phyloP scores from a whole-genome alignment of 495 filamentous ascomycete species.

The Aspergillus incahuasiensis region DNA sequence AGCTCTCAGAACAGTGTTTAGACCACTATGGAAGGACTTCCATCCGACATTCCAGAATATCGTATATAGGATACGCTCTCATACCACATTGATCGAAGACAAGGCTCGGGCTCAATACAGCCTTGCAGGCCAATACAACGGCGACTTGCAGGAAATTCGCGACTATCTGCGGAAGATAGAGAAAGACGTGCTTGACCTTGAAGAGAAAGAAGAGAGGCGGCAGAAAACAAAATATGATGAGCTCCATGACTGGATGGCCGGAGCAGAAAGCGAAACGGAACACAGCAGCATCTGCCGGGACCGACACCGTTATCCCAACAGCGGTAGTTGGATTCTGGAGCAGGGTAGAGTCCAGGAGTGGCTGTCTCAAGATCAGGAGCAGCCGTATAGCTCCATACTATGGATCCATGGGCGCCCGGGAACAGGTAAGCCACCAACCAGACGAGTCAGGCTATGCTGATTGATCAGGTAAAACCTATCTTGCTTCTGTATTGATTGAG shows the following conservation, averaged over 20 bases:
- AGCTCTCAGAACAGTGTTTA: constrained; percentile 3
- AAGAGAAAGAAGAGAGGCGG: not conserved
- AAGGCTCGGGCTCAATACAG: not conserved
- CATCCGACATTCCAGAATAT: constrained; percentile 2
- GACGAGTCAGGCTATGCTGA: not conserved
- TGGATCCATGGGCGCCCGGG: constrained; percentile 11
- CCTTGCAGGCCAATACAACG: not conserved
- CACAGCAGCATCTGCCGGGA: constrained; percentile 5
- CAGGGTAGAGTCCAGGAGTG: constrained; percentile 3
- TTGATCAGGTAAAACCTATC: constrained; percentile 5
- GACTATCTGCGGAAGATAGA: not conserved
- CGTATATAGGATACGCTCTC: not conserved
- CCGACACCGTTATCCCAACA: not conserved
- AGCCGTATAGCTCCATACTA: not conserved
- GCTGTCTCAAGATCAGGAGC: constrained; percentile 1
- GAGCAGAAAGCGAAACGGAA: not conserved
- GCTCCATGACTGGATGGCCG: constrained; percentile 5
- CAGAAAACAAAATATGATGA: not conserved
- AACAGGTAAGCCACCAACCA: not conserved
- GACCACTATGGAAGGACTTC: constrained; percentile 6
- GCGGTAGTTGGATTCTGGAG: constrained; percentile 6
- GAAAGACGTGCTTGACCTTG: not conserved
- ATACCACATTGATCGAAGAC: not conserved
- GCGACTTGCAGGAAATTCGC: constrained; percentile 1
- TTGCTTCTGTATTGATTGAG: constrained; percentile 4